Conservation (phyloP, 2,329 filamentous ascomycete species). For the Neoascochyta sp. region DNA sequence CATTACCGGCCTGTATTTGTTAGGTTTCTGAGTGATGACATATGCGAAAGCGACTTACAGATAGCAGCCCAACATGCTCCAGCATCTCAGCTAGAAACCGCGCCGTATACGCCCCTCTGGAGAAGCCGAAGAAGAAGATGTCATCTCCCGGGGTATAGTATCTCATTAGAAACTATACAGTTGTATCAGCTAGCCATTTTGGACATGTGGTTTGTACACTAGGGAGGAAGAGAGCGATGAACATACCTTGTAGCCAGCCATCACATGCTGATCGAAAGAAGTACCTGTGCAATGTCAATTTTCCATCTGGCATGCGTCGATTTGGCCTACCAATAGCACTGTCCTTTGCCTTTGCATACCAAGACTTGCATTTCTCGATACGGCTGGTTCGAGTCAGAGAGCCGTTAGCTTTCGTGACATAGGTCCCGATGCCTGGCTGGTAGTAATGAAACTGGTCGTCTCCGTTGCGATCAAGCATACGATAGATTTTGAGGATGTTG, state of each 20-base stretch:
- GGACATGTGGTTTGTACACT: neutral
- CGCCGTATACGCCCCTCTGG: conserved; percentile 50
- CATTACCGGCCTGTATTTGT: conserved; percentile 61
- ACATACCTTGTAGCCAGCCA: conserved; percentile 75
- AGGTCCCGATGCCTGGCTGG: conserved; percentile 64
- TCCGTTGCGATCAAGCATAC: conserved; percentile 63
- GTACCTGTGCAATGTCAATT: conserved; percentile 49
- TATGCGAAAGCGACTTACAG: conserved; percentile 28
- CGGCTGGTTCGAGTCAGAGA: conserved; percentile 57
- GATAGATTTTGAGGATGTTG: conserved; percentile 63
- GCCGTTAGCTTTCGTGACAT: conserved; percentile 51
- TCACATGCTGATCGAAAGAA: conserved; percentile 77
- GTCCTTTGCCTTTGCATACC: conserved; percentile 71
- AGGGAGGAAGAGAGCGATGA: neutral
- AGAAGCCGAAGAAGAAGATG: conserved; percentile 51
- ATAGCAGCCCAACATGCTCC: conserved; percentile 74
- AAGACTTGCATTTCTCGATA: conserved; percentile 58
- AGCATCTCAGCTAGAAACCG: conserved; percentile 71
- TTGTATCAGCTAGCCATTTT: too few species aligned
- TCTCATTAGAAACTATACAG: conserved; percentile 46
- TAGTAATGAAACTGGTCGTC: conserved; percentile 52
- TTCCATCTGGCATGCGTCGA: neutral
- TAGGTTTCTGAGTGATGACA: neutral
- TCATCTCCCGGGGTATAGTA: conserved; percentile 48
- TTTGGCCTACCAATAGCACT: conserved; percentile 56